These are phyloP conservation scores for Gastrolobium bilobum DNA, from an alignment of 306 rosid species.

Conservation along the genomic window DNA sequence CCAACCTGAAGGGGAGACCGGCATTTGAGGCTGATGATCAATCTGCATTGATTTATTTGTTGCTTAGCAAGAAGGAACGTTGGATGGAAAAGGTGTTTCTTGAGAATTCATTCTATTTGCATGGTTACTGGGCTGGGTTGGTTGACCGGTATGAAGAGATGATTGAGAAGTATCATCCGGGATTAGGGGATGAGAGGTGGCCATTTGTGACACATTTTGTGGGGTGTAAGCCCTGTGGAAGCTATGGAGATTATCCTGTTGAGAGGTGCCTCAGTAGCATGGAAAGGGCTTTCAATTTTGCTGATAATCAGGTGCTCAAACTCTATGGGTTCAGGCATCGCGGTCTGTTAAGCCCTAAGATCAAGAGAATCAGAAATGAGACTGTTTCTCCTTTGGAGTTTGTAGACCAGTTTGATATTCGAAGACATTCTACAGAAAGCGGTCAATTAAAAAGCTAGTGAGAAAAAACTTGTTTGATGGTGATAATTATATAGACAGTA, in stretches of 20 bases:
- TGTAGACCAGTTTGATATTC: conserved; percentile 83
- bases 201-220: conserved; percentile 98
- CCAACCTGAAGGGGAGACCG: conserved; percentile 92
- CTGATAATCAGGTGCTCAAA: conserved; percentile 92
- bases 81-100: conserved; percentile 96
- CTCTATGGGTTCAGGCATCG: conserved; percentile 93
- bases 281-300: conserved; percentile 99
- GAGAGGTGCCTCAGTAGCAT: conserved; percentile 92
- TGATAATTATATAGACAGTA: conserved; percentile 57
- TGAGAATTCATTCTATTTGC: conserved; percentile 93
- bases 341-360: conserved; percentile 93
- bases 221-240: conserved; percentile 99
- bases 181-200: conserved; percentile 98
- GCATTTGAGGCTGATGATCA: conserved; percentile 98
- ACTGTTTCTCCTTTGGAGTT: conserved; percentile 77
- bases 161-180: conserved; percentile 96
- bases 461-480: conserved; percentile 48
- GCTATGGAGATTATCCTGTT: conserved; percentile 98
- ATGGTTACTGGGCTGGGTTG: conserved; percentile 98
- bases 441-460: conserved; percentile 64
- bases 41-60: conserved; percentile 88
- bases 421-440: conserved; percentile 58
- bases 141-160: conserved; percentile 98
- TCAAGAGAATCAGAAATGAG: conserved; percentile 93
- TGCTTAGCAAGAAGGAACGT: conserved; percentile 82